These are phyloP conservation scores for Podospora didyma DNA, from an alignment of 495 filamentous ascomycete species.

Conservation along the genomic window DNA sequence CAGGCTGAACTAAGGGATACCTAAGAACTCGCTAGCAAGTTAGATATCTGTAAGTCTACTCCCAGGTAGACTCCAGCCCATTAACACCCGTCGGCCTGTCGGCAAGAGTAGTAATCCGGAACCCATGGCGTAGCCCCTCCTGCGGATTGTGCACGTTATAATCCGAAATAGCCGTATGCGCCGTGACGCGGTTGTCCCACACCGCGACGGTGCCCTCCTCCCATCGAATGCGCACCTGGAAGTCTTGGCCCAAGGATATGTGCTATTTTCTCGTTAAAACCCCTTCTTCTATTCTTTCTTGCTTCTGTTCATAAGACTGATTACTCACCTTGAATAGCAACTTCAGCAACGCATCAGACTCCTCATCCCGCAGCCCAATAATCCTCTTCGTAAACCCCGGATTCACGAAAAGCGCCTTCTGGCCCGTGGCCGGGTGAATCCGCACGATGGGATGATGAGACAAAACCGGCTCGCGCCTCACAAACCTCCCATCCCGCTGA, in stretches of 20 bases:
- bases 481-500: slow-evolving; percentile 53
- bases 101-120: slow-evolving; percentile 43
- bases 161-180: slow-evolving; percentile 52
- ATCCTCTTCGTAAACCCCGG: slow-evolving; percentile 78
- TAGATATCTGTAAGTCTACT: too few species aligned
- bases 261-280: slow-evolving; percentile 33
- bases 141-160: slow-evolving; percentile 43
- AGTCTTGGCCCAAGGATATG: slow-evolving; percentile 51
- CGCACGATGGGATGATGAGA: slow-evolving; percentile 69
- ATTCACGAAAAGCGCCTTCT: slow-evolving; percentile 77
- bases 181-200: slow-evolving; percentile 70
- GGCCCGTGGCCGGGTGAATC: slow-evolving; percentile 71
- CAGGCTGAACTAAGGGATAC: neutral
- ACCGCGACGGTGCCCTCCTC: slow-evolving; percentile 65
- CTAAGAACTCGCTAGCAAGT: neutral
- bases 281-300: neutral
- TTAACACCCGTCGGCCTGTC: slow-evolving; percentile 42
- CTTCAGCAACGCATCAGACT: slow-evolving; percentile 62
- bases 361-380: slow-evolving; percentile 64
- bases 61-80: slow-evolving; percentile 38
- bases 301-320: neutral
- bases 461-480: slow-evolving; percentile 62
- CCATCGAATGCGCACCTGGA: slow-evolving; percentile 70
- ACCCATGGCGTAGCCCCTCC: slow-evolving; percentile 45
- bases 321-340: slow-evolving; percentile 48